Percentiles rank a stretch among this genome's conserved stretches.
Conservation (phyloP, 192 early-diverging fungal genomes). For the Umbelopsis ramanniana region DNA sequence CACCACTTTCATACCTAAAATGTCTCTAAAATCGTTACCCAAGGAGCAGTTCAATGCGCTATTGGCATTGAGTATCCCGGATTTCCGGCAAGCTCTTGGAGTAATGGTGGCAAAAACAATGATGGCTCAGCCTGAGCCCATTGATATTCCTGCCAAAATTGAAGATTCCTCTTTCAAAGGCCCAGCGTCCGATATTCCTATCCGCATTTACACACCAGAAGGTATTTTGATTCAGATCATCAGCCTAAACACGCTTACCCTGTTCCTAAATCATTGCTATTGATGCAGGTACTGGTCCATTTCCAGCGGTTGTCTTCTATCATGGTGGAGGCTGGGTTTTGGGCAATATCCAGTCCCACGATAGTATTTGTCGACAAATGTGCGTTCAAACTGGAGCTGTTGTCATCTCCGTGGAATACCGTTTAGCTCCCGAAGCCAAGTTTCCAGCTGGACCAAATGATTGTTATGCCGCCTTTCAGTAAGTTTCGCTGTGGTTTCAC, state of each 20-base stretch:
- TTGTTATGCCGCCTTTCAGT: constrained; percentile 36
- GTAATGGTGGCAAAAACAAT: too few species aligned
- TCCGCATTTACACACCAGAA: constrained; percentile 17
- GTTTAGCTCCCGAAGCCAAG: constrained; percentile 39
- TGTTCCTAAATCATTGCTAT: not conserved
- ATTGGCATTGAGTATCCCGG: too few species aligned
- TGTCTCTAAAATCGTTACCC: too few species aligned
- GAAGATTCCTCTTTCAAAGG: constrained; percentile 1
- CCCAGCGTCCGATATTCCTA: not conserved
- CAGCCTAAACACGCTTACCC: too few species aligned
- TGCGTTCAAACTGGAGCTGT: constrained; percentile 36
- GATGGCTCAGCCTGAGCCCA: not conserved
- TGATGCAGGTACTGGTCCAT: not conserved
- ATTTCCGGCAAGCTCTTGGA: too few species aligned
- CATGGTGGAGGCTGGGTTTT: constrained; percentile 19
- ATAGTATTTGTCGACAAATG: not conserved
- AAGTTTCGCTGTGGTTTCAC: not conserved
- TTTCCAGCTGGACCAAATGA: constrained; percentile 43
- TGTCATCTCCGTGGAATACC: constrained; percentile 39
- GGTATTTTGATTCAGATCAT: not conserved
- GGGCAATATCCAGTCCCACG: not conserved
- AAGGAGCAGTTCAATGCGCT: too few species aligned
- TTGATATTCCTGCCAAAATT: not conserved
- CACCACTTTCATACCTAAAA: too few species aligned
- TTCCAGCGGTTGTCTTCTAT: not conserved